Conservation (phyloP, 139 green algal species). For the Chlorokybus atmophyticus region DNA sequence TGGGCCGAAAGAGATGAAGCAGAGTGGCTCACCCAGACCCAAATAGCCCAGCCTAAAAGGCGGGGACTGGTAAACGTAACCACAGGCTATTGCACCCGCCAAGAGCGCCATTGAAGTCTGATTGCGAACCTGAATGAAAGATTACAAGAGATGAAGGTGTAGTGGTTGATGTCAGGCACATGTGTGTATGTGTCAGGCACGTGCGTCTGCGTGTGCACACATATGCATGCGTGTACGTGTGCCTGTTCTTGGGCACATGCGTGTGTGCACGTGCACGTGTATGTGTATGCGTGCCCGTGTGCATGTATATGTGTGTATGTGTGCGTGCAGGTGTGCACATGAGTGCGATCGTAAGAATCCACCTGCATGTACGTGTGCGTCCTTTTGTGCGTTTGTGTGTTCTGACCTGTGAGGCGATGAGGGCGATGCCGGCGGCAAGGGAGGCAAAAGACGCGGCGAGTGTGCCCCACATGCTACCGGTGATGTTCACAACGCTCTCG, state of each 20-base stretch:
- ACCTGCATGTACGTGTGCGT: background rate
- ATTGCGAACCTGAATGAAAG: too few species aligned
- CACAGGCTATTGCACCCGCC: slow-evolving; percentile 56
- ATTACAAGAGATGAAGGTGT: too few species aligned
- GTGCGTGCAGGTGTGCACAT: background rate
- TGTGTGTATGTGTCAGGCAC: too few species aligned
- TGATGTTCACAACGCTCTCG: slow-evolving; percentile 88
- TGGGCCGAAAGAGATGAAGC: slow-evolving; percentile 90
- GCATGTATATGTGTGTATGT: background rate
- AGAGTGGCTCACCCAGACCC: slow-evolving; percentile 90
- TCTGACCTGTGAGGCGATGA: background rate
- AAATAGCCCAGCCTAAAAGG: slow-evolving; percentile 94
- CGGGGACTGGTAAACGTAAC: slow-evolving; percentile 85
- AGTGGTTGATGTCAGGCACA: too few species aligned
- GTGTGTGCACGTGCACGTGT: too few species aligned
- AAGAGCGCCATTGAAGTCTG: too few species aligned
- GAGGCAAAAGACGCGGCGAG: too few species aligned
- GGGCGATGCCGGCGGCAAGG: background rate
- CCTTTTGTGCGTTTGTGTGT: background rate
- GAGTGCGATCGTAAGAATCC: background rate
- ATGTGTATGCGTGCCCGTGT: too few species aligned
- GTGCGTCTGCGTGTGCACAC: too few species aligned
- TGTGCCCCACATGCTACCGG: slow-evolving; percentile 20
- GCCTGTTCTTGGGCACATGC: too few species aligned
- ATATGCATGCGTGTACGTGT: too few species aligned